phyloP scores from a whole-genome alignment of 106 monocot species.

The Acanthochlamys bracteata region DNA sequence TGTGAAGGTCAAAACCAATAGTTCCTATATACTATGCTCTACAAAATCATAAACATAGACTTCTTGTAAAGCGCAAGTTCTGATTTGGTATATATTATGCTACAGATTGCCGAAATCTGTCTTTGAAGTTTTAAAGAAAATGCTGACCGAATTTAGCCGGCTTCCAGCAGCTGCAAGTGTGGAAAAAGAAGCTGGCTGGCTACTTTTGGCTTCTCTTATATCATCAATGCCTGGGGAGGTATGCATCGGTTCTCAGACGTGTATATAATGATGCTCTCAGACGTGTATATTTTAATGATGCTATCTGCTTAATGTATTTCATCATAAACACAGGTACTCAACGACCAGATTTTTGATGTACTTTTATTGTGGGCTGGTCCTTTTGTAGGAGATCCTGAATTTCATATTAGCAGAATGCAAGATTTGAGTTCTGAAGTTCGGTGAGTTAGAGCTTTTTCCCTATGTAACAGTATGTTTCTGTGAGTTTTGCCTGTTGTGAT shows the following conservation, averaged over 20 bases:
- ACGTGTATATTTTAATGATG: too few species aligned
- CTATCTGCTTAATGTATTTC: too few species aligned
- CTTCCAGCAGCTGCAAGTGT: conserved; percentile 59
- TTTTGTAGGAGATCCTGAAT: conserved; percentile 58
- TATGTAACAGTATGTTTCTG: too few species aligned
- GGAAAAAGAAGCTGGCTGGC: conserved; percentile 90
- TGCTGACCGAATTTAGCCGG: conserved; percentile 68
- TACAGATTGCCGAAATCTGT: conserved; percentile 80
- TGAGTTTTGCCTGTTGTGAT: too few species aligned
- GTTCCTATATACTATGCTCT: too few species aligned
- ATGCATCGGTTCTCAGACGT: neutral
- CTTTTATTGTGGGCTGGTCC: conserved; percentile 80
- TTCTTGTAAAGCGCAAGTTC: too few species aligned
- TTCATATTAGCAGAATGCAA: conserved; percentile 33
- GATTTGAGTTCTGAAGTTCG: conserved; percentile 62
- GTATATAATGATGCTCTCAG: too few species aligned
- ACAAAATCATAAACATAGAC: too few species aligned
- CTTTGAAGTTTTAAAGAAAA: conserved; percentile 88
- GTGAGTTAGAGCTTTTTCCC: conserved; percentile 27
- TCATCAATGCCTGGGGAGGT: conserved; percentile 93
- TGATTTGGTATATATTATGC: neutral
- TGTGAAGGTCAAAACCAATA: too few species aligned
- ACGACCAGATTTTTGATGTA: conserved; percentile 94
- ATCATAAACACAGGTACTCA: conserved; percentile 62
- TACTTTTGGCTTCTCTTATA: conserved; percentile 83